Conservation (phyloP, 345 rosid species). For the Theobroma cacao region DNA sequence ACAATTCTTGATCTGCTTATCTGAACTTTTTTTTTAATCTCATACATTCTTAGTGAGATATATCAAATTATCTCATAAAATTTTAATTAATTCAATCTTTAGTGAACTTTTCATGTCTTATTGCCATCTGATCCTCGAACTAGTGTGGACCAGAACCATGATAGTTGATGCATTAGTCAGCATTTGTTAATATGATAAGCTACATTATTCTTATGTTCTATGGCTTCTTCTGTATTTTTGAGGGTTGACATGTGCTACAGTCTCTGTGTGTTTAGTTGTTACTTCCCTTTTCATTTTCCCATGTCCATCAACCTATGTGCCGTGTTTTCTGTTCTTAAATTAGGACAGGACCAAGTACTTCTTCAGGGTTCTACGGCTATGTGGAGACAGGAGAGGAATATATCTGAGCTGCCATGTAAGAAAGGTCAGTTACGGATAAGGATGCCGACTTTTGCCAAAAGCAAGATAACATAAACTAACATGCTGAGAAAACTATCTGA, state of each 20-base stretch:
- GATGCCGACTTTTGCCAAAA: not conserved
- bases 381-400: constrained; percentile 26
- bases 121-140: not conserved
- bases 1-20: not conserved
- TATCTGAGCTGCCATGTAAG: constrained; percentile 14
- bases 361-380: constrained; percentile 21
- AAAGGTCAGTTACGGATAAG: constrained; percentile 32
- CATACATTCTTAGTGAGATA: not conserved
- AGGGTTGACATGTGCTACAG: constrained; percentile 6
- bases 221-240: constrained; percentile 12
- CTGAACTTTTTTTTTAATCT: not conserved
- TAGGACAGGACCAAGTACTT: constrained; percentile 43
- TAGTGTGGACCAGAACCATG: not conserved
- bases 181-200: not conserved
- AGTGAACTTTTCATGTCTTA: not conserved
- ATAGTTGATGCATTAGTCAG: not conserved
- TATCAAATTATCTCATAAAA: not conserved
- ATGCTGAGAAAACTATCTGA: constrained; percentile 10
- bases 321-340: constrained; percentile 16
- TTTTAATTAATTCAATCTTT: not conserved
- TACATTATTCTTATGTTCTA: not conserved
- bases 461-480: not conserved
- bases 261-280: not conserved
- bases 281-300: not conserved
- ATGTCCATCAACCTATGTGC: constrained; percentile 13